Base-by-base conservation (phyloP, 179 eudicot species). In the Spergularia azorica region DNA sequence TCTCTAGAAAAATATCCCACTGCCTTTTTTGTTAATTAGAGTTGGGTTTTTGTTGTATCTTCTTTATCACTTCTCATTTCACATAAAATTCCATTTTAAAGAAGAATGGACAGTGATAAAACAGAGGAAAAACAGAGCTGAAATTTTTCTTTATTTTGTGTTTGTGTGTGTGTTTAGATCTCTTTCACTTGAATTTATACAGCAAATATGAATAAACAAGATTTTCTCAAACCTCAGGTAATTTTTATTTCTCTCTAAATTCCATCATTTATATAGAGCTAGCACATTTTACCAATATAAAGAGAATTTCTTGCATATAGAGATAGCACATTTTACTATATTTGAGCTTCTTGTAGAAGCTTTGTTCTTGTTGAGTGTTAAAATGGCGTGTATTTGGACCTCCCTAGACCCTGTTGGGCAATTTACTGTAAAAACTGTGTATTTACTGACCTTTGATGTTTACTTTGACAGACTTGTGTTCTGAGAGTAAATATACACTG, bases 221-320 rank as follows among this genome's bases (percentile, higher is more conserved):
- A 89, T 55, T 16, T 83, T 67, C 59, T 87, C 75, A 91, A 86
- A 78, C 58, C 85, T 56, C 90, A 89, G 92, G 96, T 91, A 84
- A 52, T 77, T 67, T 39, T 55, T 63, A 13, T 26, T 26, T 26
- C 32, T 26, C 32, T 26, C 16, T 13, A 15, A 6, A 4, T 32
- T 10, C 63, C 10, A 66, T 63, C 38, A 13, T 26, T 26, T 21
- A 4, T 4, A 4, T 26, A 26, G 32, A 26, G 32, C 32, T 26
- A 26, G 32, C 32, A 26, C 32, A 26, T 26, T 26, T 26, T 26
- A 26, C 32, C 1, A 26, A 26, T 26, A 26, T 26, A 26, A 26
- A 26, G 32, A 26, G 32, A 1, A 0, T n/a, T 57, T 57, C 15
- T 15, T 4, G 6, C 60, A 14, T 57, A 13, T 20, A 15, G 48